phyloP scores from a whole-genome alignment of 768 basidiomycete species.

The Macrolepiota fuliginosa region DNA sequence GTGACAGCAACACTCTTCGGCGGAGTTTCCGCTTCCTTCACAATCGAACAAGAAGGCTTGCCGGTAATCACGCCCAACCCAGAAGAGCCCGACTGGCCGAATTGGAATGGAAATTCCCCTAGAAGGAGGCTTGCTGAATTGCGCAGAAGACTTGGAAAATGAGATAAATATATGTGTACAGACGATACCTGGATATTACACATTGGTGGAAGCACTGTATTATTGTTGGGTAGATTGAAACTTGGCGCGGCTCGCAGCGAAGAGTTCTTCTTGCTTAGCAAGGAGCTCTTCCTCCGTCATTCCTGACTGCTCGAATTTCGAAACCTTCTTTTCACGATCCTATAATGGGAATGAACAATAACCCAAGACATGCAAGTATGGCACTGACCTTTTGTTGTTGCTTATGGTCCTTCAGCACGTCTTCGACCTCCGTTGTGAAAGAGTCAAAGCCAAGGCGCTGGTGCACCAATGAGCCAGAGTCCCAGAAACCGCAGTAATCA shows the following conservation, averaged over 20 bases:
- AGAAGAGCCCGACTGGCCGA: constrained; percentile 20
- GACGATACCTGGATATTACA: constrained; percentile 29
- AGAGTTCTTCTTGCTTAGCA: constrained; percentile 85
- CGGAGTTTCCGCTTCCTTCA: constrained; percentile 78
- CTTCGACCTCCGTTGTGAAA: constrained; percentile 87
- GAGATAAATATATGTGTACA: constrained; percentile 34
- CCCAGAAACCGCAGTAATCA: constrained; percentile 18
- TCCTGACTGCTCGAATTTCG: constrained; percentile 85
- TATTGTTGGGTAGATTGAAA: constrained; percentile 63
- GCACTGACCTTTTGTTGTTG: constrained; percentile 83
- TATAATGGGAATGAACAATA: constrained; percentile 27
- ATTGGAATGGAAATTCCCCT: constrained; percentile 78
- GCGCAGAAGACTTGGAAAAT: constrained; percentile 35
- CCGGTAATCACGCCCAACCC: constrained; percentile 44
- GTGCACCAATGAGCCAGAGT: constrained; percentile 7
- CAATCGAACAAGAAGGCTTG: constrained; percentile 79
- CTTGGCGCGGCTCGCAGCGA: constrained; percentile 87
- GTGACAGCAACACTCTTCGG: constrained; percentile 66
- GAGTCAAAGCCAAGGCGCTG: constrained; percentile 92
- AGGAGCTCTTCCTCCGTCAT: constrained; percentile 89
- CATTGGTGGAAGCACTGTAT: constrained; percentile 28
- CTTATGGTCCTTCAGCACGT: constrained; percentile 94
- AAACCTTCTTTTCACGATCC: constrained; percentile 92
- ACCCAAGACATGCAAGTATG: background rate
- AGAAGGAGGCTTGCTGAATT: constrained; percentile 52